Evolutionary conservation across 2,329 filamentous ascomycete genomes (phyloP).

Genomic region (Colletotrichum spaethianum): DNA sequence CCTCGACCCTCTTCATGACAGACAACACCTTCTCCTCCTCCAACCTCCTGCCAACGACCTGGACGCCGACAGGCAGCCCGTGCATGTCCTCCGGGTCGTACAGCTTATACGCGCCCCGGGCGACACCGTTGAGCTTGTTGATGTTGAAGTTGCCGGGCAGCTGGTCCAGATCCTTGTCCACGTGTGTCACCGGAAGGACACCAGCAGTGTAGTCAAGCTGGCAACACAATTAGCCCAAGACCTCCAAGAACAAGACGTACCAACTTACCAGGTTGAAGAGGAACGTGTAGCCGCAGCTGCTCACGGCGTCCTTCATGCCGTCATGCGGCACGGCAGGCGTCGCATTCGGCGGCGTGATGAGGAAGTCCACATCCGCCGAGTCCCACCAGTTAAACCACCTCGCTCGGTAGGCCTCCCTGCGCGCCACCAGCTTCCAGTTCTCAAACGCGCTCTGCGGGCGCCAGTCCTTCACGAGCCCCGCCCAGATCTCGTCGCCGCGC

Average conservation of each 20-base stretch:
- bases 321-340: conserved; percentile 90
- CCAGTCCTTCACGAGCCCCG: conserved; percentile 81
- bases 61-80: conserved; percentile 87
- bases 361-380: conserved; percentile 78
- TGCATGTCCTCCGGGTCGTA: conserved; percentile 89
- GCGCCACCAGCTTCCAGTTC: conserved; percentile 85
- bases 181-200: conserved; percentile 87
- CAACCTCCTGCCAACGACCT: conserved; percentile 83
- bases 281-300: conserved; percentile 93
- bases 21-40: conserved; percentile 91
- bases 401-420: conserved; percentile 83
- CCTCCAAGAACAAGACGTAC: neutral
- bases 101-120: conserved; percentile 85
- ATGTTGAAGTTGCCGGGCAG: conserved; percentile 74
- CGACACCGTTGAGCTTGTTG: conserved; percentile 81
- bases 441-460: conserved; percentile 80
- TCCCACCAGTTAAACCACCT: conserved; percentile 92
- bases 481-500: conserved; percentile 82
- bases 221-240: neutral
- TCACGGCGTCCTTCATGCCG: conserved; percentile 88
- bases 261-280: conserved; percentile 85
- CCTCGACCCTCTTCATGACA: conserved; percentile 84
- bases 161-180: conserved; percentile 78
- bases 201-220: conserved; percentile 89
- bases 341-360: conserved; percentile 89